Conservation (phyloP, 495 filamentous ascomycete species). For the Penicillium soppii region DNA sequence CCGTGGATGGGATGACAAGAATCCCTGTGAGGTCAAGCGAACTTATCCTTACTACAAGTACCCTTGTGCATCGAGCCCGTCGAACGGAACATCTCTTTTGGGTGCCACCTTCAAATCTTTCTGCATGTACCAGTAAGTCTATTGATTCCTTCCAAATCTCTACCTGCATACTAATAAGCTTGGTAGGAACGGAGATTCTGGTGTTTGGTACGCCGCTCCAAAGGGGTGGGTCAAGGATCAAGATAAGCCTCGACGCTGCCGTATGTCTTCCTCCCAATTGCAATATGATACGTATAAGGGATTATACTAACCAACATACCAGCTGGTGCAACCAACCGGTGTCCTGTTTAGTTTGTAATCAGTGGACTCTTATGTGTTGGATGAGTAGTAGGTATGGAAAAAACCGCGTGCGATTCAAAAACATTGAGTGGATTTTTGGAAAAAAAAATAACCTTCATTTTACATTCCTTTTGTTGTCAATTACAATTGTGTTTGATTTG, state of each 20-base stretch:
- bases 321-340: constrained; percentile 1
- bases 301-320: neutral
- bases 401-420: too few species aligned
- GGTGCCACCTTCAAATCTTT: constrained; percentile 8
- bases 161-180: neutral
- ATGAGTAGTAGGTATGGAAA: too few species aligned
- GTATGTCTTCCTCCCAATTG: neutral
- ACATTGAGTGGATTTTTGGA: too few species aligned
- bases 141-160: neutral
- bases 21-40: constrained; percentile 7
- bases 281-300: neutral
- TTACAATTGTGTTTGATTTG: too few species aligned
- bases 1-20: neutral
- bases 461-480: too few species aligned
- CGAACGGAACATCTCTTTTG: constrained; percentile 5
- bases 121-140: constrained; percentile 13
- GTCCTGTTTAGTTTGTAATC: too few species aligned
- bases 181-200: constrained; percentile 6
- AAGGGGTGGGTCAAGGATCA: constrained; percentile 10
- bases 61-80: constrained; percentile 6
- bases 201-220: constrained; percentile 9
- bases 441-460: too few species aligned
- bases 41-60: constrained; percentile 14
- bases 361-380: too few species aligned
- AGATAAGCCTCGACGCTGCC: constrained; percentile 10